Conservation (phyloP, 148 eudicot species). For the Fagopyrum esculentum region DNA sequence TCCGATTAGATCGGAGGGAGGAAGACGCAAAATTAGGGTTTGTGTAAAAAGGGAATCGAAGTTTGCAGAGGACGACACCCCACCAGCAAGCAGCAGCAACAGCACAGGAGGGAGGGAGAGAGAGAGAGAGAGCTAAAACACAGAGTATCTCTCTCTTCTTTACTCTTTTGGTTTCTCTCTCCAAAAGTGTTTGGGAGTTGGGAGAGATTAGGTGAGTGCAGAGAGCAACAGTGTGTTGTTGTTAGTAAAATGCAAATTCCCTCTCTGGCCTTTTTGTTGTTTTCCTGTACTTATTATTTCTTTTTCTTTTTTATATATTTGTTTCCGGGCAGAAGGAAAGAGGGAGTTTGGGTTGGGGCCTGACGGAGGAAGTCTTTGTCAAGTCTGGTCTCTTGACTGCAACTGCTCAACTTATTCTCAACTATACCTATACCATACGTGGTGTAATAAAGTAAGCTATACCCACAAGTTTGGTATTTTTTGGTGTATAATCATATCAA, state of each 20-base stretch:
- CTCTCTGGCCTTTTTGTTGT: slow-evolving; percentile 13
- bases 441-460: background rate
- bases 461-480: background rate
- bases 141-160: background rate
- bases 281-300: background rate
- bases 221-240: background rate
- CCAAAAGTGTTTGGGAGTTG: background rate
- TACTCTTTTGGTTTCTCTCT: slow-evolving; percentile 2
- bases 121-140: background rate
- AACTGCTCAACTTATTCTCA: slow-evolving; percentile 9
- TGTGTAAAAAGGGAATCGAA: background rate
- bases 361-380: background rate
- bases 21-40: background rate
- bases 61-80: slow-evolving; percentile 8
- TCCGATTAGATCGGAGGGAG: slow-evolving; percentile 7
- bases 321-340: background rate
- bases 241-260: background rate
- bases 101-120: background rate
- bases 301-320: background rate
- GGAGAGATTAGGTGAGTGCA: slow-evolving; percentile 7
- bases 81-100: background rate
- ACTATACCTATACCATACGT: background rate
- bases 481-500: background rate
- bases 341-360: background rate
- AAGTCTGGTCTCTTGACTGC: slow-evolving; percentile 9